Percentiles rank a stretch among this genome's conserved stretches.
These are phyloP conservation scores for Physocladia obscura DNA, from an alignment of 192 early-diverging fungal genomes.

Conservation along the genomic window DNA sequence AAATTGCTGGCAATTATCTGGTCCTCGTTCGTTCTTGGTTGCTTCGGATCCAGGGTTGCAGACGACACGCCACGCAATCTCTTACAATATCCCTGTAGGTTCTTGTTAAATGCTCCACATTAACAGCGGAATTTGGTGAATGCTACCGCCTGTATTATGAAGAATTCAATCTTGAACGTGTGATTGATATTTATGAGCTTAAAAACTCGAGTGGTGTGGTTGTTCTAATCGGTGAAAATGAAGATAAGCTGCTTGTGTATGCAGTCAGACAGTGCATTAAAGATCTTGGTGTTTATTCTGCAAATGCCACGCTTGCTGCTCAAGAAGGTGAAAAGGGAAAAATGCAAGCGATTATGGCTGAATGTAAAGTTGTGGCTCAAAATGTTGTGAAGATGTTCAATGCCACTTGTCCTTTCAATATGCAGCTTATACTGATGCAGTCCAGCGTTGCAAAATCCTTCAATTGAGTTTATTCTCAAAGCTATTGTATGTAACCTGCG, in stretches of 20 bases:
- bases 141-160: slow-evolving; percentile 99
- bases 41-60: slow-evolving; percentile 97
- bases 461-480: slow-evolving; percentile 63
- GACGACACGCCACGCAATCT: slow-evolving; percentile 77
- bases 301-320: slow-evolving; percentile 86
- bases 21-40: slow-evolving; percentile 91
- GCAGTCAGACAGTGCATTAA: slow-evolving; percentile 96
- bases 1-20: slow-evolving; percentile 94
- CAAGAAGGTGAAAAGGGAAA: slow-evolving; percentile 42
- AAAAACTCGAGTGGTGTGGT: slow-evolving; percentile 82
- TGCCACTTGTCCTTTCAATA: slow-evolving; percentile 98
- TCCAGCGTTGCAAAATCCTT: slow-evolving; percentile 13
- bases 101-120: slow-evolving; percentile 88
- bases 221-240: slow-evolving; percentile 92
- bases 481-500: slow-evolving; percentile 99
- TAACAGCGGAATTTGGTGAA: slow-evolving; percentile 97
- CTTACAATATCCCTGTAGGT: slow-evolving; percentile 88
- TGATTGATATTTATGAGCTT: slow-evolving; percentile 91
- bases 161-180: slow-evolving; percentile 89
- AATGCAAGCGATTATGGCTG: slow-evolving; percentile 41
- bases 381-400: slow-evolving; percentile 86
- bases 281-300: slow-evolving; percentile 96
- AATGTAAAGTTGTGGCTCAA: slow-evolving; percentile 72
- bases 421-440: slow-evolving; percentile 82
- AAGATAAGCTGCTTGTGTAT: slow-evolving; percentile 85